Percentiles rank a stretch among this genome's conserved stretches.
Conservation (phyloP, 306 rosid genomes). For the Cicer arietinum region DNA sequence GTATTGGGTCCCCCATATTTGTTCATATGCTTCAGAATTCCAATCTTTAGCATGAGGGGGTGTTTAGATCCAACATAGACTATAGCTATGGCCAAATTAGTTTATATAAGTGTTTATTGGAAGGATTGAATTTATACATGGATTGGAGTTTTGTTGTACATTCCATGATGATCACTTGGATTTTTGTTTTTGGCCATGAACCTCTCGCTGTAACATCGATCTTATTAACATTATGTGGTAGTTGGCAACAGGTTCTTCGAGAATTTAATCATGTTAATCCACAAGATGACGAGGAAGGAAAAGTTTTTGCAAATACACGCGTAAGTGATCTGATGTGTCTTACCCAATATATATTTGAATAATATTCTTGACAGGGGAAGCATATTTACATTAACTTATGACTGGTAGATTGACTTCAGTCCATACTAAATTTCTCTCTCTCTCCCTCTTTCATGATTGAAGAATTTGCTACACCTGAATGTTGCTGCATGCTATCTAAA, state of each 20-base stretch:
- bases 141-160: slow-evolving; percentile 21
- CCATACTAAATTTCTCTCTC: slow-evolving; percentile 40
- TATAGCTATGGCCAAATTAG: neutral
- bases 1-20: neutral
- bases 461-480: slow-evolving; percentile 86
- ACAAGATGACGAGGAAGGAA: slow-evolving; percentile 96
- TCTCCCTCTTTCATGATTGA: slow-evolving; percentile 44
- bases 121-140: slow-evolving; percentile 23
- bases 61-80: neutral
- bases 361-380: neutral
- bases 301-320: slow-evolving; percentile 74
- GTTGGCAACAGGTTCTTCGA: slow-evolving; percentile 76
- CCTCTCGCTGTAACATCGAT: slow-evolving; percentile 24
- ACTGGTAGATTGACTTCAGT: slow-evolving; percentile 19
- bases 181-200: neutral
- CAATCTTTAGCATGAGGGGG: slow-evolving; percentile 2
- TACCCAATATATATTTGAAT: slow-evolving; percentile 13
- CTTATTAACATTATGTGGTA: slow-evolving; percentile 49
- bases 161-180: neutral
- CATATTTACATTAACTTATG: slow-evolving; percentile 7
- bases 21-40: neutral
- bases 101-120: neutral
- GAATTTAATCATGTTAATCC: slow-evolving; percentile 99
- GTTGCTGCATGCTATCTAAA: slow-evolving; percentile 90
- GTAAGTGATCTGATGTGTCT: slow-evolving; percentile 53